Evolutionary conservation across 2,329 filamentous ascomycete genomes (phyloP).

Genomic region (Monilinia laxa): DNA sequence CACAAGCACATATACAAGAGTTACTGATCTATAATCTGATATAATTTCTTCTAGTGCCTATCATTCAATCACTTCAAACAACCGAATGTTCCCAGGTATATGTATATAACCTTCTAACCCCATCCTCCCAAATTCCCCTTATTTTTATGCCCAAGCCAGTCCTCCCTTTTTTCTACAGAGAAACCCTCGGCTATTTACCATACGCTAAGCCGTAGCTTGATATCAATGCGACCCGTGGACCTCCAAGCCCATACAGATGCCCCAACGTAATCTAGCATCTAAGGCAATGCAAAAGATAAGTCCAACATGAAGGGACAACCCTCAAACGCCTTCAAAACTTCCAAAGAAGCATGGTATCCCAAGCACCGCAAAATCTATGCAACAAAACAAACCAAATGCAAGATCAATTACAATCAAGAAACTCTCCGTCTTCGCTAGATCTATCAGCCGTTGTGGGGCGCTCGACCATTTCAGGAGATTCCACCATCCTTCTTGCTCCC

Average conservation of each 20-base stretch:
- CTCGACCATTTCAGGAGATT: conserved; percentile 24
- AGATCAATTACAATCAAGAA: conserved; percentile 16
- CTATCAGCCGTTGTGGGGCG: conserved; percentile 34
- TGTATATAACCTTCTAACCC: no score
- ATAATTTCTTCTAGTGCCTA: not conserved
- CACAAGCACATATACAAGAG: not conserved
- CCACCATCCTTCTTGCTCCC: conserved; percentile 27
- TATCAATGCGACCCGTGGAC: not conserved
- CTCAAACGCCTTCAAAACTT: not conserved
- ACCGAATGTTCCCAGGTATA: not conserved
- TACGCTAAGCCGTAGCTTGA: not conserved
- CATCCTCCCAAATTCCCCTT: not conserved
- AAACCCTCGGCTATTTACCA: not conserved
- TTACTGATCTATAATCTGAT: not conserved
- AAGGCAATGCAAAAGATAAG: not conserved
- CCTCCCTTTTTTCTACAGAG: not conserved
- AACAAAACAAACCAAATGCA: conserved; percentile 6
- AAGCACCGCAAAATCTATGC: not conserved
- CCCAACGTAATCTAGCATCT: not conserved
- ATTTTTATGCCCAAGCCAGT: not conserved
- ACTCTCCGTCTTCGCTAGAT: conserved; percentile 18
- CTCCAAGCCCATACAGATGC: conserved; percentile 2
- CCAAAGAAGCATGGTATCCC: conserved; percentile 12
- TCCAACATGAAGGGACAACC: not conserved
- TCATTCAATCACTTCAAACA: conserved; percentile 1